Base-by-base conservation (phyloP, 441 rosid species). In the Euphorbia corollata region DNA sequence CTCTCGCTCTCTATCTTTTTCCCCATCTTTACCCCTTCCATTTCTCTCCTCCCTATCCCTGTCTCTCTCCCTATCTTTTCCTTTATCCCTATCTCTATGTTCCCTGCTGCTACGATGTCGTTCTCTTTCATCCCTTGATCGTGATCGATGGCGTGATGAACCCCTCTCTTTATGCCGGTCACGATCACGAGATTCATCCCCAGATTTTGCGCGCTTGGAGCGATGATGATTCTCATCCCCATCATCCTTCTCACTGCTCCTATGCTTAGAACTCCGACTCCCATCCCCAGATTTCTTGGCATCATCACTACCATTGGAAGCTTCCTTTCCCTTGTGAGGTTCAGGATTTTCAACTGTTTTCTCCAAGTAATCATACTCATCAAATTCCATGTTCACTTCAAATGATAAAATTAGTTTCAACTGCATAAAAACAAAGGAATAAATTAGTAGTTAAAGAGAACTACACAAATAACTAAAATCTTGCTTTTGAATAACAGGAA, bases 311-410 rank as follows among this genome's bases (percentile, higher is more conserved):
- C 89, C 95, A 76, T 88, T 91, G 2, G 57, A 83, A 73, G 68
- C 63, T 69, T 82, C 94, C 77, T 82, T 90, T 66, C 55, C 76
- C 68, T 81, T 77, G 38, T 67, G 71, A 0, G 69, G 70, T 61
- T 84, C 87, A 7, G 89, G 86, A 67, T 87, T 92, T 58, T 95
- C 99, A 79, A 92, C 98, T 0, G 82, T 83, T 74, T 87, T 88
- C 87, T 92, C 98, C 75, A 92, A 73, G 81, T 95, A 95, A 45
- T 95, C 98, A 61, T 92, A 92, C 85, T 90, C 99, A 76, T 95
- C 99, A 71, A 92, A 95, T 68, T 95, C 99, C 98, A 92, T 90
- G 47, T 36, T 36, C 5, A 36, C 41, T 34, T 56, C 55, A 34
- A 47, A 13, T 63, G 38, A 32, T 47, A 41, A 59, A 51, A 11